phyloP scores from a whole-genome alignment of 2,329 filamentous ascomycete species.

The Claviceps sp. region DNA sequence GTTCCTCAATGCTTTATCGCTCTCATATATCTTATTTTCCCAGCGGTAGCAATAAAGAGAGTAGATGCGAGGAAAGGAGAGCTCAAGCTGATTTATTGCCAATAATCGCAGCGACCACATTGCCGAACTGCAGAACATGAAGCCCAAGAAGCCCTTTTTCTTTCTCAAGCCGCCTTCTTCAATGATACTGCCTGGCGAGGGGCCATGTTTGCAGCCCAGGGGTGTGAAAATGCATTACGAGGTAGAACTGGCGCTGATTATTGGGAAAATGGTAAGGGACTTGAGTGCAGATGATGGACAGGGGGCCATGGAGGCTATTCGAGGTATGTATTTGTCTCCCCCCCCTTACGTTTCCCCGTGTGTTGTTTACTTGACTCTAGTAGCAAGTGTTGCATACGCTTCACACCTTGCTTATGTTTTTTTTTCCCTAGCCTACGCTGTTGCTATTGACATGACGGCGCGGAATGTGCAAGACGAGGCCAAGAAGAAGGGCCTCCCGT shows the following conservation, averaged over 20 bases:
- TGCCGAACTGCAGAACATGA: slow-evolving; percentile 73
- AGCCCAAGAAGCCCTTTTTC: slow-evolving; percentile 95
- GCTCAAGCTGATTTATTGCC: background rate
- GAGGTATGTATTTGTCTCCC: slow-evolving; percentile 37
- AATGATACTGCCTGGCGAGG: slow-evolving; percentile 65
- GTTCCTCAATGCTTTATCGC: background rate
- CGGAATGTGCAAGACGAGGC: slow-evolving; percentile 93
- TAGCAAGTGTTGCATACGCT: background rate
- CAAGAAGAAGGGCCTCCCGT: slow-evolving; percentile 88
- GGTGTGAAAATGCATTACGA: slow-evolving; percentile 88
- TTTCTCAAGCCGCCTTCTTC: slow-evolving; percentile 91
- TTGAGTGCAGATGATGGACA: slow-evolving; percentile 59
- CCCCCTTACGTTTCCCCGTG: background rate
- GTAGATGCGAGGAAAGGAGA: background rate
- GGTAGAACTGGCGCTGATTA: slow-evolving; percentile 81
- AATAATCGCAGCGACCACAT: slow-evolving; percentile 62
- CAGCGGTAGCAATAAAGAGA: background rate
- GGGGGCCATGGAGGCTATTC: slow-evolving; percentile 70
- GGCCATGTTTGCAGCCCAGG: slow-evolving; percentile 67
- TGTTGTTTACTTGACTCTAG: background rate
- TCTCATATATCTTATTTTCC: background rate
- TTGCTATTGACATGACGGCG: slow-evolving; percentile 94
- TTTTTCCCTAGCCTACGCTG: slow-evolving; percentile 53
- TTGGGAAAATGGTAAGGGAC: slow-evolving; percentile 69
- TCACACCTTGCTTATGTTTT: background rate